phyloP scores from a whole-genome alignment of 139 green algal species.

The Nannochloris sp. region DNA sequence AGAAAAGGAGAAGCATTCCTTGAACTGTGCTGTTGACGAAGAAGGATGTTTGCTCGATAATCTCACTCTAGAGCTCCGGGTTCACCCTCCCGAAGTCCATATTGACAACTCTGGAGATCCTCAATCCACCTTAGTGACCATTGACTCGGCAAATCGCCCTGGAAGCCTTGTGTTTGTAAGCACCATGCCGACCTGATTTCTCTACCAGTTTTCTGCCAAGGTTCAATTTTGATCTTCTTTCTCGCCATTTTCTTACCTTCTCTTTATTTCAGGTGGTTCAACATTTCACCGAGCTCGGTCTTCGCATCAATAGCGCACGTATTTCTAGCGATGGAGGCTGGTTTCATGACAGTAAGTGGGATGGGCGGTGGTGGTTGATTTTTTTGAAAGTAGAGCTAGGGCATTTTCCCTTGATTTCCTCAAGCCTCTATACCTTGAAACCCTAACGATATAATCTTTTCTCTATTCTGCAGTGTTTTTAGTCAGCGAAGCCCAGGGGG shows the following conservation, averaged over 20 bases:
- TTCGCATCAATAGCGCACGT: conserved; percentile 70
- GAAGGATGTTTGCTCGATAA: conserved; percentile 72
- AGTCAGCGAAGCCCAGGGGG: conserved; percentile 64
- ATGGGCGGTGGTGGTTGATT: too few relatives aligned
- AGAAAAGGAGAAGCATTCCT: conserved; percentile 17
- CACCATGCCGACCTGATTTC: neutral
- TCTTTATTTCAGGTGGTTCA: conserved; percentile 78
- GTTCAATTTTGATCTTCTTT: neutral
- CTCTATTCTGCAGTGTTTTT: conserved; percentile 71
- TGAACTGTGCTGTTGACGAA: conserved; percentile 27
- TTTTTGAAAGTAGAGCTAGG: too few relatives aligned
- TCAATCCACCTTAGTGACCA: conserved; percentile 69
- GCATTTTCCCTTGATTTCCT: neutral
- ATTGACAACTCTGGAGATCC: conserved; percentile 74
- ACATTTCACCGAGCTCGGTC: conserved; percentile 85
- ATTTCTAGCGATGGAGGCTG: conserved; percentile 91
- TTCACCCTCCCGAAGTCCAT: conserved; percentile 69
- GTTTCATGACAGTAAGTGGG: conserved; percentile 94
- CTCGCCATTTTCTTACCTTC: neutral
- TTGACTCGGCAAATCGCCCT: conserved; percentile 91
- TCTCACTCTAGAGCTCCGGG: conserved; percentile 67
- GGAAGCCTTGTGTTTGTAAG: conserved; percentile 86
- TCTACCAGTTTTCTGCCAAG: too few relatives aligned
- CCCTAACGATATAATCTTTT: too few relatives aligned
- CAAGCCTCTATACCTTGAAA: neutral